phyloP scores from a whole-genome alignment of 495 filamentous ascomycete genomes.

The Xylaria telfairii region DNA sequence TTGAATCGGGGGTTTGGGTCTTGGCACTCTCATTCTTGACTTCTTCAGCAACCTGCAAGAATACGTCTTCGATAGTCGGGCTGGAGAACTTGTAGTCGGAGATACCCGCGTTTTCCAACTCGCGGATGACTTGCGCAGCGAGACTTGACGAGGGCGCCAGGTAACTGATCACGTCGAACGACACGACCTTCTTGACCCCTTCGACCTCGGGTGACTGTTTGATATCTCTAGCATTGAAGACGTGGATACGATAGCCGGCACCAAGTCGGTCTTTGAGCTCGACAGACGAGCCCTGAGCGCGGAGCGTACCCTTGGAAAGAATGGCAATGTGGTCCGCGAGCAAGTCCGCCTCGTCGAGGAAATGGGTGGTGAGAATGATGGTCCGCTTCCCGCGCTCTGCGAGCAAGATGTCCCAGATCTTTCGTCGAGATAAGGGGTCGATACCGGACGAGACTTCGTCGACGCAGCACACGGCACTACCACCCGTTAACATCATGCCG shows the following conservation, averaged over 20 bases:
- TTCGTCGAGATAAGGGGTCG: slow-evolving; percentile 79
- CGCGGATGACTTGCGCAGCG: slow-evolving; percentile 69
- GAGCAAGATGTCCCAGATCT: slow-evolving; percentile 89
- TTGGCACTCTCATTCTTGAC: slow-evolving; percentile 46
- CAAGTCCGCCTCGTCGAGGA: slow-evolving; percentile 79
- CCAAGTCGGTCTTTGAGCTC: slow-evolving; percentile 73
- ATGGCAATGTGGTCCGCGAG: slow-evolving; percentile 80
- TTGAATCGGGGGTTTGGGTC: slow-evolving; percentile 28
- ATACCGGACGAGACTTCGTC: slow-evolving; percentile 86
- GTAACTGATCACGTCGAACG: slow-evolving; percentile 74
- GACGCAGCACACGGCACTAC: slow-evolving; percentile 82
- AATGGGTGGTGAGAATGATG: slow-evolving; percentile 85
- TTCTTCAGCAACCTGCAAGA: slow-evolving; percentile 81
- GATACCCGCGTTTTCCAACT: slow-evolving; percentile 66
- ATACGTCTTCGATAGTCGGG: slow-evolving; percentile 88
- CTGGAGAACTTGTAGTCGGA: slow-evolving; percentile 78
- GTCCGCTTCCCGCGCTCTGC: slow-evolving; percentile 78
- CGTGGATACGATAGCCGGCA: slow-evolving; percentile 77
- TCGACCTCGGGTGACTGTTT: slow-evolving; percentile 58
- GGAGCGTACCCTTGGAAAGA: slow-evolving; percentile 72
- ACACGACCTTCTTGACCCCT: slow-evolving; percentile 60
- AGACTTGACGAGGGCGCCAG: slow-evolving; percentile 65
- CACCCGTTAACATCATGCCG: slow-evolving; percentile 91
- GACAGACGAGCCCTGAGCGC: slow-evolving; percentile 77
- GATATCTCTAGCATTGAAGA: slow-evolving; percentile 58